Base-by-base conservation (phyloP, 169 alveolate genomes). In the Cryptosporidium sp. region DNA sequence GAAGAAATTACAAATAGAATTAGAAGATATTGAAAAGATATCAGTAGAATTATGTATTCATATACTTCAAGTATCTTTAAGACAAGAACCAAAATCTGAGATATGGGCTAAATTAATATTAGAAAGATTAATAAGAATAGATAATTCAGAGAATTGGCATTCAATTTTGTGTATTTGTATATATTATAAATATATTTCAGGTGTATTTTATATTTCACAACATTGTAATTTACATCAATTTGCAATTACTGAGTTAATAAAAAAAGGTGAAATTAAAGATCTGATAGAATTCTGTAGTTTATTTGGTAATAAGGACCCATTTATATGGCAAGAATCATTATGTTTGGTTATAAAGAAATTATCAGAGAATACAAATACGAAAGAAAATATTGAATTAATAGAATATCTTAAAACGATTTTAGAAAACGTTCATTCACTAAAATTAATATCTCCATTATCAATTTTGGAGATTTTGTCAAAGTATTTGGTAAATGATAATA, bases 131-230 rank as follows among this genome's bases (percentile, higher is more conserved):
- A 80, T 60, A 12, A 80, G 75, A 29, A 60, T 80, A 14, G 67
- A 80, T 44, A 80, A 80, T 48, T 80, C 75, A n/a, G 73, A 60
- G 33, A 80, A 80, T 37, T 80, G 89, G 89, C 75, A 80, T 62
- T 80, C 89, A 14, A 65, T 80, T 37, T 39, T 80, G 33, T 80
- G 89, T 42, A 80, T 80, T 39, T 80, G 89, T 39, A 80, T 60
- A 18, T 44, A 80, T 48, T 80, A 80, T 44, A 42, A 44, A 21
- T 80, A 80, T 65, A 58, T 45, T 44, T 62, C 48, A 1, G 89
- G 89, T 2, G 62, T 80, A 18, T 65, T 61, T 33, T 80, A 80
- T 80, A 80, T 80, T 16, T 42, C 62, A 23, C 65, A 65, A 12
- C n/a, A 80, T 48, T 80, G 89, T 44, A 73, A 48, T 42, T 35